Conservation (phyloP, 495 filamentous ascomycete species). For the Xylaria acuta region DNA sequence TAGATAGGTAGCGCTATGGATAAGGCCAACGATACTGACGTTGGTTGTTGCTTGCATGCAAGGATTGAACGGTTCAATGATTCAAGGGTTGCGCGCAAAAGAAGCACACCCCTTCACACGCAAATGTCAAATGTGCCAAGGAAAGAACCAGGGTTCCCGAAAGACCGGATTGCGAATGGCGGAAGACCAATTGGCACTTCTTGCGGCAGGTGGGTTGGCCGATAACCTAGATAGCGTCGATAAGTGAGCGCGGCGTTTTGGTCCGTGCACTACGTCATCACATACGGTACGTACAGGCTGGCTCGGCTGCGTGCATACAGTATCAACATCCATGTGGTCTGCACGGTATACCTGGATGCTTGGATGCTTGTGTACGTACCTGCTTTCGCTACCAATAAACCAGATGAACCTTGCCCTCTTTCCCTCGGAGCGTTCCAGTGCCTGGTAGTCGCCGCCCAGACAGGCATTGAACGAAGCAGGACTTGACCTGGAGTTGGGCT, state of each 20-base stretch:
- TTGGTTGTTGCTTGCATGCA: conserved; percentile 25
- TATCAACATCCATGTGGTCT: background rate
- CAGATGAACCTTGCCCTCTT: background rate
- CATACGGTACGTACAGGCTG: background rate
- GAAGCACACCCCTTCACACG: conserved; percentile 27
- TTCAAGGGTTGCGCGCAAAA: conserved; percentile 36
- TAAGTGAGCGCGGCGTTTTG: conserved; percentile 11
- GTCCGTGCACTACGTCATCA: conserved; percentile 29
- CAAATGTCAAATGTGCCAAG: conserved; percentile 25
- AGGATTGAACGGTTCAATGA: conserved; percentile 22
- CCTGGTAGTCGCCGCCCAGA: background rate
- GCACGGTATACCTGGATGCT: background rate
- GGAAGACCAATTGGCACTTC: conserved; percentile 36
- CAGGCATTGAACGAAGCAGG: background rate
- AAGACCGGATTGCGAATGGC: conserved; percentile 30
- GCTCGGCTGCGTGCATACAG: background rate
- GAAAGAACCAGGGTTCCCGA: conserved; percentile 24
- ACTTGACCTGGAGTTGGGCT: background rate
- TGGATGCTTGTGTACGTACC: background rate
- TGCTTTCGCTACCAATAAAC: background rate
- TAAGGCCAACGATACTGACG: conserved; percentile 17
- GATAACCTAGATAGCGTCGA: conserved; percentile 16
- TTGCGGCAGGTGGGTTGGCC: conserved; percentile 13
- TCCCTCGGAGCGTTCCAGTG: background rate
- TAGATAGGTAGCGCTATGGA: conserved; percentile 10